Evolutionary conservation across 495 filamentous ascomycete species (phyloP).

Genomic region (Penicillium dipodomyicola): DNA sequence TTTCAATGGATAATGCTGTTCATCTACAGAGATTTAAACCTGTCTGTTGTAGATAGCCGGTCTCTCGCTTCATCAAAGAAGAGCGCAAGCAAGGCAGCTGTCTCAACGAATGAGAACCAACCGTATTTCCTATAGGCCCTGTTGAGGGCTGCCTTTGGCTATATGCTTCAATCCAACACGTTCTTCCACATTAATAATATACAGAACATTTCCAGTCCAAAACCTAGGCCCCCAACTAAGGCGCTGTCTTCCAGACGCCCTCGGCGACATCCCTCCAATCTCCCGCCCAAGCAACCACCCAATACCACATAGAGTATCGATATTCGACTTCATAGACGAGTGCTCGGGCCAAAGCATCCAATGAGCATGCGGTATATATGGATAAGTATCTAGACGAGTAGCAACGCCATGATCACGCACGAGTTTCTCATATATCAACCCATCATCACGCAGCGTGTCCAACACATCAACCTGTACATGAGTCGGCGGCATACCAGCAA

Average conservation of each 20-base stretch:
- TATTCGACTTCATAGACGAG: conserved; percentile 15
- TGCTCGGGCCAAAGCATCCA: conserved; percentile 23
- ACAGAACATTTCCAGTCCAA: too few species aligned
- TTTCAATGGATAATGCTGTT: neutral
- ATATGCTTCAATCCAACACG: too few species aligned
- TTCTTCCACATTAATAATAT: too few species aligned
- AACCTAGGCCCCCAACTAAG: neutral
- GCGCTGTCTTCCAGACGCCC: neutral
- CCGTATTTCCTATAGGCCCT: too few species aligned
- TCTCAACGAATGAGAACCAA: too few species aligned
- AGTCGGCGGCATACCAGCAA: conserved; percentile 28
- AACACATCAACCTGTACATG: conserved; percentile 42
- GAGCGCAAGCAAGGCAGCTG: too few species aligned
- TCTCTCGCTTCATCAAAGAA: too few species aligned
- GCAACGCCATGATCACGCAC: conserved; percentile 34
- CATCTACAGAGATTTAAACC: neutral
- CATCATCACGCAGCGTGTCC: conserved; percentile 38
- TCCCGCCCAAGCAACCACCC: conserved; percentile 22
- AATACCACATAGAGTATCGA: conserved; percentile 14
- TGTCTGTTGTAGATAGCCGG: too few species aligned
- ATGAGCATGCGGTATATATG: conserved; percentile 44
- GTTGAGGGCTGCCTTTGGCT: too few species aligned
- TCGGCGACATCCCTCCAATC: conserved; percentile 9
- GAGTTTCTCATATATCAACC: conserved; percentile 34
- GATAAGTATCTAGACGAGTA: conserved; percentile 41